These are phyloP conservation scores for Monosporascus sp. DNA, from an alignment of 2,329 filamentous ascomycete genomes.

Conservation along the genomic window DNA sequence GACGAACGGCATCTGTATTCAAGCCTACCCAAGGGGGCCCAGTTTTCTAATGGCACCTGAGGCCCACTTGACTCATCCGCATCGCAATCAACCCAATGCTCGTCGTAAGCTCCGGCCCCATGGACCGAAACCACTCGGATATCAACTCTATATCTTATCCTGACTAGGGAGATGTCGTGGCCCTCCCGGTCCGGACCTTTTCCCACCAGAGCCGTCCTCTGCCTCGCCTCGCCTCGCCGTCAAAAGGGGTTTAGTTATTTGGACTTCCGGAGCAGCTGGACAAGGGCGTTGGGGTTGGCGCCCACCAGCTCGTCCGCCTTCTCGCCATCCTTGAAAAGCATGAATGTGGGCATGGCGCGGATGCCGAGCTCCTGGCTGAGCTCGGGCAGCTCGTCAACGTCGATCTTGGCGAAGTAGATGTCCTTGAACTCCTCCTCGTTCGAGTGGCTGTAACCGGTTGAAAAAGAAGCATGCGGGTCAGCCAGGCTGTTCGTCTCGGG, in stretches of 20 bases:
- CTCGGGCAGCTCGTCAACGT: conserved; percentile 76
- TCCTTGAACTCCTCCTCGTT: conserved; percentile 49
- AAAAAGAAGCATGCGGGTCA: background rate
- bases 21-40: background rate
- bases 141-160: too few relatives aligned
- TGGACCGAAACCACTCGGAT: too few relatives aligned
- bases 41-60: background rate
- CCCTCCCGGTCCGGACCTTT: too few relatives aligned
- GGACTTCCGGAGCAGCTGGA: conserved; percentile 33
- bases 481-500: background rate
- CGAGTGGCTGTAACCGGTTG: conserved; percentile 44
- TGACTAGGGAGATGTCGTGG: too few relatives aligned
- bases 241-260: background rate
- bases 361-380: conserved; percentile 73
- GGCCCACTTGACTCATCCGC: too few relatives aligned
- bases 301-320: conserved; percentile 71
- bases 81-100: too few relatives aligned
- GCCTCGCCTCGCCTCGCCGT: too few relatives aligned
- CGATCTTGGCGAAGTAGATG: conserved; percentile 79
- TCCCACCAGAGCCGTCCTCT: too few relatives aligned
- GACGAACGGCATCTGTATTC: background rate
- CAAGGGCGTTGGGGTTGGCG: conserved; percentile 68
- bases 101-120: too few relatives aligned
- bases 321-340: conserved; percentile 75
- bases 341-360: conserved; percentile 89